Base-by-base conservation (phyloP, 768 basidiomycete species). In the Dioszegia aurantiaca region DNA sequence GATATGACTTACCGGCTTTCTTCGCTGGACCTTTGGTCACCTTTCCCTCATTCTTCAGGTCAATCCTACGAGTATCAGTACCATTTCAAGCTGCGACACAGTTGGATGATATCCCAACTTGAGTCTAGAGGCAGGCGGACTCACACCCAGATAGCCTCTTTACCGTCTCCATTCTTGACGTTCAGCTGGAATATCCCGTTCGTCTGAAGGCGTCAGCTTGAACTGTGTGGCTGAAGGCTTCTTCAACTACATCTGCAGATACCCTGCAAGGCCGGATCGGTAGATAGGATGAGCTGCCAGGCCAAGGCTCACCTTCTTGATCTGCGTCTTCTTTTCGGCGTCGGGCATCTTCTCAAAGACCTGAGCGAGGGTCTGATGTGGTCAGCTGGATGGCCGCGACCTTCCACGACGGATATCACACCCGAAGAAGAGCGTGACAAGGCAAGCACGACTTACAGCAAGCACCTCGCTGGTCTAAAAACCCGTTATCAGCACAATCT, bases 121-220 rank as follows among this genome's bases (percentile, higher is more conserved):
- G n/a, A n/a, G n/a, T n/a, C n/a, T n/a, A n/a, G n/a, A n/a, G n/a
- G n/a, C n/a, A n/a, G n/a, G 19, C 5, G 17, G 16, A 51, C 70
- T 40, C 36, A 72, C 70, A 64, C 61, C 90, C 90, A 95, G 43
- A 81, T 81, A 19, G 80, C 87, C 61, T 84, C 84, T 76, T 87
- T 80, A 58, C 86, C 87, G 16, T 82, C 80, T 27, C 77, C 81
- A 71, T 91, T 90, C 75, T 85, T 84, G 65, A 94, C 82, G 52
- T 84, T 83, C 40, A 95, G 80, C 76, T 91, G 87, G 74, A 95
- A 92, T 71, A 93, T 84, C 61, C 88, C 90, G 67, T 88, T 90
- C 48, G 86, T 87, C 90, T 90, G 33, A 14, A 14, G 33, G 33
- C 14, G 14, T 33, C 33, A 14, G 6, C 33, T 33, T 33, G 33